phyloP scores from a whole-genome alignment of 2,329 filamentous ascomycete genomes.

The Lasiodiplodia hormozganensis region DNA sequence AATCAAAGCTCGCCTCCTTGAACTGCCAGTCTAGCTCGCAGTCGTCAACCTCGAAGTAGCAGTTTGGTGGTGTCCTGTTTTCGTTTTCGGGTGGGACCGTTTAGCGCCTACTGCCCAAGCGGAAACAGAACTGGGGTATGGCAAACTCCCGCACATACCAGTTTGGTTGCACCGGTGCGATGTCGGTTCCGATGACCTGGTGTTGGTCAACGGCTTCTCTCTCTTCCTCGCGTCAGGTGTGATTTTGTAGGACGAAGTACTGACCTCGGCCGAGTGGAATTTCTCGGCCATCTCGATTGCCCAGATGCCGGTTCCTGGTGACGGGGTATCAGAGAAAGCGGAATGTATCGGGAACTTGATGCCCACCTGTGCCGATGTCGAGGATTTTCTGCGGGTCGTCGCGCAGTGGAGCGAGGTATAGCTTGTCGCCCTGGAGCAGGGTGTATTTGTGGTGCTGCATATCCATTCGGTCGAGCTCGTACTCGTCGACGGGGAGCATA shows the following conservation, averaged over 20 bases:
- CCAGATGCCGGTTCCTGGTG: constrained; percentile 29
- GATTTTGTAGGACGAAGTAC: neutral
- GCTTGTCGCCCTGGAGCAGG: constrained; percentile 44
- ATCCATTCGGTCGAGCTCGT: constrained; percentile 37
- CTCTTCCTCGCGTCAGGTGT: neutral
- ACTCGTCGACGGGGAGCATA: constrained; percentile 19
- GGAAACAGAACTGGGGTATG: neutral
- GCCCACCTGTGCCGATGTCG: constrained; percentile 30
- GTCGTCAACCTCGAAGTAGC: constrained; percentile 57
- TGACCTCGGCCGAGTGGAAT: constrained; percentile 27
- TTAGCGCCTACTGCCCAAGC: neutral
- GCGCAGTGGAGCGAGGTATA: constrained; percentile 43
- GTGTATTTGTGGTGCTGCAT: constrained; percentile 53
- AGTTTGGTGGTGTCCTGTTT: constrained; percentile 55
- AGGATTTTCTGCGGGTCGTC: constrained; percentile 30
- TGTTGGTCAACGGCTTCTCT: neutral
- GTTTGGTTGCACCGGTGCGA: constrained; percentile 39
- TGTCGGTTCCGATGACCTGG: constrained; percentile 26
- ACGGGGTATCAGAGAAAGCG: neutral
- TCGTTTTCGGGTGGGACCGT: neutral
- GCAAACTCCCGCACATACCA: constrained; percentile 2
- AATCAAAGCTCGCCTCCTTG: constrained; percentile 44
- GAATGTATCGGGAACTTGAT: neutral
- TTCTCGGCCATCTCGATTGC: constrained; percentile 29
- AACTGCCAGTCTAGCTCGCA: constrained; percentile 51